Evolutionary conservation across 495 filamentous ascomycete genomes (phyloP), one percentile per base, ranked within the genome.

Genomic region (Neurospora sp.): DNA sequence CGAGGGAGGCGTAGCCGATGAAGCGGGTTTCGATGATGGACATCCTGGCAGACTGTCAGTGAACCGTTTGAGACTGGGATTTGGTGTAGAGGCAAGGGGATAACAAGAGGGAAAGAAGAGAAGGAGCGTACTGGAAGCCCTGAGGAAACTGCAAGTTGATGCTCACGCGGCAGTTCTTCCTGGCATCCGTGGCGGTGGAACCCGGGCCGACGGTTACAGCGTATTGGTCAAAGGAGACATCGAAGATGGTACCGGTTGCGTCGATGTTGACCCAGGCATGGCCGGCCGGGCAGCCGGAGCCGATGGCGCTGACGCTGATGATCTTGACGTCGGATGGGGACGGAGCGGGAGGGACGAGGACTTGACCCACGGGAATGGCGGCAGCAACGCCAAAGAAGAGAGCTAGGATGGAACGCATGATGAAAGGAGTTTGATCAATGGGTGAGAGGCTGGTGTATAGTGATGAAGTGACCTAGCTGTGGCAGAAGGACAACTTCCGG

Each of bases 101-200:
- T n/a, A n/a, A n/a, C n/a, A 72, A 72, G 21, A n/a, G n/a, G n/a
- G n/a, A n/a, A n/a, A n/a, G n/a, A 71, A 66, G 28, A 39, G 36
- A 69, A 66, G 17, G 34, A 71, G 74, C 78, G 73, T 76, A 85
- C 79, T 83, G 82, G 79, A 82, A 85, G 71, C 83, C 84, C 34
- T 72, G 72, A 17, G 83, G 84, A 74, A 84, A 85, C 71, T 80
- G 66, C 10, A 86, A 76, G 73, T 84, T 82, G 78, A 85, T 79
- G 77, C 80, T 82, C 54, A 86, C 70, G 69, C 84, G 83, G 78
- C 84, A 86, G 81, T 83, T 83, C 82, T 85, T 85, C 80, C 78
- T 79, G 73, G 74, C 78, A 70, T 83, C 81, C 34, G 83, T 78
- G 40, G 80, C 71, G 24, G 71, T 39, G 70, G 77, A 78, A 43